These are phyloP conservation scores for Amanita phalloides DNA, from an alignment of 768 basidiomycete genomes.

Conservation along the genomic window DNA sequence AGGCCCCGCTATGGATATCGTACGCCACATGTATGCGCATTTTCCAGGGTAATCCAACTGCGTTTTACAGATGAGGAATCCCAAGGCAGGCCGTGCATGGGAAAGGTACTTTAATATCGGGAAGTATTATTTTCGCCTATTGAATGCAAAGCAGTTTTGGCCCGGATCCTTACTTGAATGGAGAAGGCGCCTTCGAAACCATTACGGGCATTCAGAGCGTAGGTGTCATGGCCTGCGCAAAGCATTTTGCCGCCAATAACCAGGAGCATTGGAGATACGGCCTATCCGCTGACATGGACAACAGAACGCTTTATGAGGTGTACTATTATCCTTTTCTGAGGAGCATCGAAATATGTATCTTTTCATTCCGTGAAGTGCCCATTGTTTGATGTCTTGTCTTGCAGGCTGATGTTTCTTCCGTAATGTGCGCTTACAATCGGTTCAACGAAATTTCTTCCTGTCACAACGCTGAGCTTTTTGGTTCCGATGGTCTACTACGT, in stretches of 20 bases:
- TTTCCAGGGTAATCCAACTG: neutral
- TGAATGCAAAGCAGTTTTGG: slow-evolving; percentile 19
- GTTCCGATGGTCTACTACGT: slow-evolving; percentile 26
- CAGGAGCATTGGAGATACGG: slow-evolving; percentile 29
- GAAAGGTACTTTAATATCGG: slow-evolving; percentile 17
- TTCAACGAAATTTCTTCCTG: slow-evolving; percentile 56
- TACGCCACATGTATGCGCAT: slow-evolving; percentile 10
- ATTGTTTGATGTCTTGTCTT: neutral
- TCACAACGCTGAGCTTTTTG: slow-evolving; percentile 42
- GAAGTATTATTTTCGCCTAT: neutral
- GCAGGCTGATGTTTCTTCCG: slow-evolving; percentile 36
- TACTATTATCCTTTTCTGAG: slow-evolving; percentile 38
- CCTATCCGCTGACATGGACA: slow-evolving; percentile 26
- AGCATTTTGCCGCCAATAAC: slow-evolving; percentile 29
- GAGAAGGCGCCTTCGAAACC: slow-evolving; percentile 40
- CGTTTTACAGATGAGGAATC: slow-evolving; percentile 24
- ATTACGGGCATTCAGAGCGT: slow-evolving; percentile 37
- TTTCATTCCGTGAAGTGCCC: neutral
- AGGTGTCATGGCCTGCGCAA: slow-evolving; percentile 41
- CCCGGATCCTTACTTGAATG: slow-evolving; percentile 42
- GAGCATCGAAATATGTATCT: slow-evolving; percentile 30
- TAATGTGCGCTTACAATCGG: slow-evolving; percentile 46
- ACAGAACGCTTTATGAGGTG: slow-evolving; percentile 35
- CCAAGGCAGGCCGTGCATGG: slow-evolving; percentile 27
- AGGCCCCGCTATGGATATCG: slow-evolving; percentile 36